Evolutionary conservation across 306 rosid genomes (phyloP), one percentile per base, ranked within the genome.

Genomic region (Geum urbanum): DNA sequence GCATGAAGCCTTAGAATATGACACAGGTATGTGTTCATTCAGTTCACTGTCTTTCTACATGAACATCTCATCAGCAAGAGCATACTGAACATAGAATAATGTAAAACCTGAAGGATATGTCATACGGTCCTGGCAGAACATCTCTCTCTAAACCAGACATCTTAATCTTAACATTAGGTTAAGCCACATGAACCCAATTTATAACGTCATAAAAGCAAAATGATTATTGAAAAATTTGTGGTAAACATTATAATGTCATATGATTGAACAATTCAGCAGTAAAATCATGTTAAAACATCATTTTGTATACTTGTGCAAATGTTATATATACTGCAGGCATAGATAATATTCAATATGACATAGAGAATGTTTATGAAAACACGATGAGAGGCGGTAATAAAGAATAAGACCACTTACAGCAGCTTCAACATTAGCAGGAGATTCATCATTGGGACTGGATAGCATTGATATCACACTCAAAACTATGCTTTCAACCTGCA

Each of bases 391-490:
- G 46, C 12, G 27, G 61, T 27, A 32, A 14, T 14, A 61, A 15
- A 14, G 5, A 40, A 56, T 48, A 65, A 22, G 32, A 66, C 66
- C 49, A 84, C 99, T 95, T 87, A 95, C 99, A 0, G 97, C 99
- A 59, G 99, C 99, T 85, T 95, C 99, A 19, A 95, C 96, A 76
- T 95, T 95, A 63, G 99, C 99, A 35, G 99, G 99, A 51, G 99
- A 95, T 82, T 95, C 99, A 3, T 95, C 99, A 74, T 95, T 95
- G 1, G 99, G 99, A 58, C 97, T 54, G 11, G 99, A 95, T 67
- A 95, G 92, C 99, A 95, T 95, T 1, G 99, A 95, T 84, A 95
- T 95, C 74, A 95, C 89, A 82, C 99, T 95, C 86, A 95, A 85
- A 37, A 95, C 96, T 83, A 95, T 95, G 81, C 99, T 95, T 83